Conservation (phyloP, 2,329 filamentous ascomycete genomes). For the Chaetomiaceae sp. region DNA sequence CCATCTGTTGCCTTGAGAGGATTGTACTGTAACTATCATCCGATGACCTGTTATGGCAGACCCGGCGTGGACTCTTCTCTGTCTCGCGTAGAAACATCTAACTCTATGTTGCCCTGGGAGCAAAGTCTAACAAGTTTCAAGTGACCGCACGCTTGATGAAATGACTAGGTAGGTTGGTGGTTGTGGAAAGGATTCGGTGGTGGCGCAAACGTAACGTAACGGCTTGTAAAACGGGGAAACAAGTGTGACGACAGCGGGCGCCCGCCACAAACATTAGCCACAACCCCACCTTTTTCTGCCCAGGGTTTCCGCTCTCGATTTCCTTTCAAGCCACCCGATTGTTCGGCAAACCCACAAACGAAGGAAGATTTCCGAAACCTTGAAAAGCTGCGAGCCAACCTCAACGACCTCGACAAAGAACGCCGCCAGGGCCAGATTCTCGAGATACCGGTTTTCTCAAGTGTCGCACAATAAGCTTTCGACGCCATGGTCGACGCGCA, state of each 20-base stretch:
- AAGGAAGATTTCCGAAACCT: slow-evolving; percentile 26
- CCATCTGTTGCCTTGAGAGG: too few relatives aligned
- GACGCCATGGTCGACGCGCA: slow-evolving; percentile 53
- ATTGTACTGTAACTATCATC: too few relatives aligned
- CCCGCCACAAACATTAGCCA: slow-evolving; percentile 2
- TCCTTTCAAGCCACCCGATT: slow-evolving; percentile 13
- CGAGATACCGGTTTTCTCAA: background rate
- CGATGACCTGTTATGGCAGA: too few relatives aligned
- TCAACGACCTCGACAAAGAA: slow-evolving; percentile 12
- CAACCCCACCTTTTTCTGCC: slow-evolving; percentile 9
- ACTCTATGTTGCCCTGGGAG: too few relatives aligned
- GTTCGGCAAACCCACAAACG: slow-evolving; percentile 24
- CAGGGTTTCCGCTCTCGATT: background rate
- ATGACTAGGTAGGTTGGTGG: too few relatives aligned
- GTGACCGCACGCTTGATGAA: too few relatives aligned
- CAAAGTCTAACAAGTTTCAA: too few relatives aligned
- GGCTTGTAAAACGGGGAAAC: too few relatives aligned
- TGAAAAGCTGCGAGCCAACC: slow-evolving; percentile 20
- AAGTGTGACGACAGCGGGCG: too few relatives aligned
- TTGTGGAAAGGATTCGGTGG: background rate
- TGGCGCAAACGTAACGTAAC: too few relatives aligned
- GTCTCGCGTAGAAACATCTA: too few relatives aligned
- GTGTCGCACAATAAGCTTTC: slow-evolving; percentile 17
- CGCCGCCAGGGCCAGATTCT: background rate
- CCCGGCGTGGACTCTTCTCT: too few relatives aligned